A percentile compares a stretch with the other conserved stretches of the same genome.
Conservation (phyloP, 345 rosid species). For the Populus deltoides region DNA sequence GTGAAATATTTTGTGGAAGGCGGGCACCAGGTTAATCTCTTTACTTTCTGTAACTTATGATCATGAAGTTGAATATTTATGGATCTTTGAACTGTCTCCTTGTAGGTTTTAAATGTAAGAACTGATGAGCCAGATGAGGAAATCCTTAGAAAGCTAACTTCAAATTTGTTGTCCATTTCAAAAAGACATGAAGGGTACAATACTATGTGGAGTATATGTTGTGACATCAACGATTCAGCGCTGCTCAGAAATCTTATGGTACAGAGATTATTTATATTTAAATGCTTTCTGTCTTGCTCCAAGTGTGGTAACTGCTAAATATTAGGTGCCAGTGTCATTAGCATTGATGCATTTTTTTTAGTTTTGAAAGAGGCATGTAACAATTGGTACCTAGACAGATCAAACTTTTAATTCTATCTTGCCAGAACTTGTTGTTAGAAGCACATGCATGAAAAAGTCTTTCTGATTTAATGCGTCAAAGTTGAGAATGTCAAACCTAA, state of each 20-base stretch:
- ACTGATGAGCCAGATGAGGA: slow-evolving; percentile 43
- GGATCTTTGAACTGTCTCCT: slow-evolving; percentile 16
- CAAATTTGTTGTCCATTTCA: slow-evolving; percentile 63
- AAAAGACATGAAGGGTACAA: slow-evolving; percentile 78
- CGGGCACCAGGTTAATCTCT: slow-evolving; percentile 46
- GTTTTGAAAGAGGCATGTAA: neutral
- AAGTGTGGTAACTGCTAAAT: neutral
- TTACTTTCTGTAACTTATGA: slow-evolving; percentile 11
- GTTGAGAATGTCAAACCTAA: neutral
- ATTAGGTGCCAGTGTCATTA: neutral
- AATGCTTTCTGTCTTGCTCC: neutral
- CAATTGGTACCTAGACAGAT: neutral
- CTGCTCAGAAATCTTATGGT: slow-evolving; percentile 47
- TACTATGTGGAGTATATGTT: slow-evolving; percentile 80
- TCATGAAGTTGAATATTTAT: neutral
- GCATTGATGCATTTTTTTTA: neutral
- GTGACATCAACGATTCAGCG: slow-evolving; percentile 71
- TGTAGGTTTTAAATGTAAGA: slow-evolving; percentile 50
- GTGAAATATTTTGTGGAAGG: slow-evolving; percentile 50
- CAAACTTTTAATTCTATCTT: neutral
- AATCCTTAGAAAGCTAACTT: slow-evolving; percentile 54
- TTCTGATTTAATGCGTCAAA: neutral
- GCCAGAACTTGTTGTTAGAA: neutral
- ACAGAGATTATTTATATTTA: no score
- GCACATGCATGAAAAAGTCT: neutral